These are phyloP conservation scores for Crithidia brevicula DNA, from an alignment of 208 protist species.

Conservation along the genomic window DNA sequence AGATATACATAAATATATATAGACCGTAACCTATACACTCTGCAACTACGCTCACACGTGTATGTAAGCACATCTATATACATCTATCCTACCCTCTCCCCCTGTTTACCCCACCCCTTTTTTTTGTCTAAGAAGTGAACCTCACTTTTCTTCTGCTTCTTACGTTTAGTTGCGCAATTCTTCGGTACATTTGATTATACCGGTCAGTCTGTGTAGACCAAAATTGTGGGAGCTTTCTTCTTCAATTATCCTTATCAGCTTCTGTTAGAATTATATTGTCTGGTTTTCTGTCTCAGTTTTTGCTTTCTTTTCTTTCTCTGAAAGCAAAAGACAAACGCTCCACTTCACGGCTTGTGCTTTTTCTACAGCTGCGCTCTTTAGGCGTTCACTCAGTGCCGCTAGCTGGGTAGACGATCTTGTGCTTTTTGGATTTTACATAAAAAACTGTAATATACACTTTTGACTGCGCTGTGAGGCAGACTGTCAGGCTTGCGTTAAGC, in stretches of 20 bases:
- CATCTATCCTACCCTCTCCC: neutral
- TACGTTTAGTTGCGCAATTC: conserved; percentile 2
- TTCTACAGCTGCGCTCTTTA: neutral
- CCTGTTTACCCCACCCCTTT: conserved; percentile 7
- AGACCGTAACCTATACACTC: conserved; percentile 12
- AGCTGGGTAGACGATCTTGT: neutral
- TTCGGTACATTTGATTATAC: neutral
- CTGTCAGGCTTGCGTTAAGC: neutral
- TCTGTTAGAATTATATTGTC: neutral
- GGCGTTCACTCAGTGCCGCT: neutral
- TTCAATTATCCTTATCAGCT: neutral
- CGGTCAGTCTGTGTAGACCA: neutral
- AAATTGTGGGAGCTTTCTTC: neutral
- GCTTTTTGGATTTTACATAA: neutral
- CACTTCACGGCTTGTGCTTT: neutral
- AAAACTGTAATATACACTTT: neutral
- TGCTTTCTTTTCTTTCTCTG: too few relatives aligned
- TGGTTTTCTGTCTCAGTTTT: neutral
- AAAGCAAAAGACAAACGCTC: too few relatives aligned
- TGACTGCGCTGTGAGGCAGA: neutral
- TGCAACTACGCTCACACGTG: neutral
- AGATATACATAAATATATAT: conserved; percentile 4
- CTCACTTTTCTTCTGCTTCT: neutral
- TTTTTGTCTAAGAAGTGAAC: neutral
- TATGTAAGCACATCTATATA: neutral